Percentiles rank a stretch among this genome's conserved stretches.
These are phyloP conservation scores for Grifola frondosa DNA, from an alignment of 1,284 basidiomycete genomes.

Conservation along the genomic window DNA sequence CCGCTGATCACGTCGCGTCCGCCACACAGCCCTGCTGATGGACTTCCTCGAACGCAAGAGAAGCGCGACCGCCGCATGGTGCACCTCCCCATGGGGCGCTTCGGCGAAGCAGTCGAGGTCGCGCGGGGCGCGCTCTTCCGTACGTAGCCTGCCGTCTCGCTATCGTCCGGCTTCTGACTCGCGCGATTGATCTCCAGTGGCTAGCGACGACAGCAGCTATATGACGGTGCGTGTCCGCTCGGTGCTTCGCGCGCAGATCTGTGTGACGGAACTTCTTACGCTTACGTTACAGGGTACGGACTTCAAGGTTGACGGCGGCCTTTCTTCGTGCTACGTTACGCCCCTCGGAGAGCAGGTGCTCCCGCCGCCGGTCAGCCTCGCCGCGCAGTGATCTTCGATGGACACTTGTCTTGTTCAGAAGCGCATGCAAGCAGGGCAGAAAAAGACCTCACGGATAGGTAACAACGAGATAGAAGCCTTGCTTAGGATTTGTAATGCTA, in stretches of 20 bases:
- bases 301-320: slow-evolving; percentile 91
- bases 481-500: too few species aligned
- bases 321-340: slow-evolving; percentile 88
- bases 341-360: slow-evolving; percentile 69
- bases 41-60: slow-evolving; percentile 97
- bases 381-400: slow-evolving; percentile 18
- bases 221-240: slow-evolving; percentile 59
- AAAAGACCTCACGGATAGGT: not conserved
- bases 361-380: slow-evolving; percentile 63
- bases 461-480: not conserved
- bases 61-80: slow-evolving; percentile 89
- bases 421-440: too few species aligned
- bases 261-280: slow-evolving; percentile 16
- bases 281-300: slow-evolving; percentile 72
- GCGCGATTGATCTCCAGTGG: slow-evolving; percentile 48
- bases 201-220: slow-evolving; percentile 84
- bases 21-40: slow-evolving; percentile 83
- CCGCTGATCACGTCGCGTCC: not conserved
- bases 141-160: slow-evolving; percentile 38
- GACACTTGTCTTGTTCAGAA: too few species aligned
- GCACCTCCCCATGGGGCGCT: slow-evolving; percentile 95
- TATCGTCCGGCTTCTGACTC: not conserved
- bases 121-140: slow-evolving; percentile 90
- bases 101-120: slow-evolving; percentile 94
- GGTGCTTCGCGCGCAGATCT: slow-evolving; percentile 2